These are phyloP conservation scores for Trichosporon sp. DNA, from an alignment of 1,284 basidiomycete genomes.

Conservation along the genomic window DNA sequence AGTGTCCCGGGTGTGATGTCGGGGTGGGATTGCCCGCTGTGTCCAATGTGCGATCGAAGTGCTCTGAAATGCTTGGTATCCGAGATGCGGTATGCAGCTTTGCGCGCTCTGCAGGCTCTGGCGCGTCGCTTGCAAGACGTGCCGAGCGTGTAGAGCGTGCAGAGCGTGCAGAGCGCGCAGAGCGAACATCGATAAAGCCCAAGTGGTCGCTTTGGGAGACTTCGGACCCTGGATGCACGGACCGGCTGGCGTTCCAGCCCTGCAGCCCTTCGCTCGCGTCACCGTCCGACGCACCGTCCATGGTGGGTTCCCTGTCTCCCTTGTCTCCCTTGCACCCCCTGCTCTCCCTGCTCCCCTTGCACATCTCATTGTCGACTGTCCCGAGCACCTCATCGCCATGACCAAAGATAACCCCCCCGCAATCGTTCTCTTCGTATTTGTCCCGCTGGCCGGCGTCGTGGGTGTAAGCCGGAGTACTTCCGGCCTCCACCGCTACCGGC, in stretches of 20 bases:
- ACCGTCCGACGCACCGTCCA: not conserved
- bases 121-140: no score
- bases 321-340: not conserved
- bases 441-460: no score
- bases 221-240: not conserved
- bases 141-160: no score
- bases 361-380: no score
- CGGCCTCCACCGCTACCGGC: no score
- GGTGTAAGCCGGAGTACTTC: no score
- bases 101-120: not conserved
- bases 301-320: not conserved
- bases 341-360: no score
- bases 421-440: not conserved
- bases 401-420: not conserved
- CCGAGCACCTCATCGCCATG: no score
- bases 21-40: not conserved
- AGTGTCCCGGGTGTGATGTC: not conserved
- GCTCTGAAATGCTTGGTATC: not conserved
- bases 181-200: not conserved
- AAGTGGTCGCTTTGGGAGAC: not conserved
- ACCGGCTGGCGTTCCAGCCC: not conserved
- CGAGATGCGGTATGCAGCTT: not conserved
- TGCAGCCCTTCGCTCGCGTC: not conserved
- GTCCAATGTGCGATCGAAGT: not conserved
- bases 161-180: no score